phyloP scores from a whole-genome alignment of 2,329 filamentous ascomycete species.

The Botrytis sinoallii region DNA sequence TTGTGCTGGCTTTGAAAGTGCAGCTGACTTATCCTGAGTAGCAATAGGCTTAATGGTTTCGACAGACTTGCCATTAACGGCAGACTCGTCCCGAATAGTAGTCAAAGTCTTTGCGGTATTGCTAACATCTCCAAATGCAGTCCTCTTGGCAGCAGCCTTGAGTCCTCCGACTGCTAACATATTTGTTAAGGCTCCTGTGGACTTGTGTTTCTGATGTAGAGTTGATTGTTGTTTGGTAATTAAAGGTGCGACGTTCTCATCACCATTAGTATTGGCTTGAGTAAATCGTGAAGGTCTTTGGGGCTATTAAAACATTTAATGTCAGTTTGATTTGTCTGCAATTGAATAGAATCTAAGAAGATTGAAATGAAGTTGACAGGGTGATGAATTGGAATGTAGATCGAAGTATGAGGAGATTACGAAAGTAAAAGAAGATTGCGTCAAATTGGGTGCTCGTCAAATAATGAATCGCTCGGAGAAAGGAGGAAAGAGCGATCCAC shows the following conservation, averaged over 20 bases:
- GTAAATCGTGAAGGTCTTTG: conserved; percentile 60
- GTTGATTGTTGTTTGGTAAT: conserved; percentile 49
- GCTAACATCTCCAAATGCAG: conserved; percentile 79
- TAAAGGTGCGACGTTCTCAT: conserved; percentile 64
- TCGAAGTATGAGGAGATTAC: conserved; percentile 17
- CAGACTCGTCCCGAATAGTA: conserved; percentile 54
- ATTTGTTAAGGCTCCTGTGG: conserved; percentile 58
- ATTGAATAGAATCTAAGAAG: conserved; percentile 19
- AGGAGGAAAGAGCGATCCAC: conserved; percentile 13
- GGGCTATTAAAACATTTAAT: conserved; percentile 52
- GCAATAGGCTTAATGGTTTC: conserved; percentile 34
- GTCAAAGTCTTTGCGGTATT: conserved; percentile 52
- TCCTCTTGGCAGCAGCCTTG: conserved; percentile 68
- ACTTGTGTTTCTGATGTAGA: conserved; percentile 80
- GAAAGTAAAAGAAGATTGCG: conserved; percentile 3
- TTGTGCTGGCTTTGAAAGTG: conserved; percentile 58
- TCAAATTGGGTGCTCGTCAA: not conserved
- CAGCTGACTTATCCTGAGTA: conserved; percentile 43
- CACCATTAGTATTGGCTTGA: conserved; percentile 56
- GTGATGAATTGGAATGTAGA: conserved; percentile 26
- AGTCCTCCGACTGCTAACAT: conserved; percentile 52
- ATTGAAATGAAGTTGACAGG: conserved; percentile 26
- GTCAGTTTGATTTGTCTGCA: conserved; percentile 25
- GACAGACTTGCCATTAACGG: conserved; percentile 45
- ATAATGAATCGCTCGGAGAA: not conserved